Base-by-base conservation (phyloP, 2,329 filamentous ascomycete species). In the Sporothrix pallida region DNA sequence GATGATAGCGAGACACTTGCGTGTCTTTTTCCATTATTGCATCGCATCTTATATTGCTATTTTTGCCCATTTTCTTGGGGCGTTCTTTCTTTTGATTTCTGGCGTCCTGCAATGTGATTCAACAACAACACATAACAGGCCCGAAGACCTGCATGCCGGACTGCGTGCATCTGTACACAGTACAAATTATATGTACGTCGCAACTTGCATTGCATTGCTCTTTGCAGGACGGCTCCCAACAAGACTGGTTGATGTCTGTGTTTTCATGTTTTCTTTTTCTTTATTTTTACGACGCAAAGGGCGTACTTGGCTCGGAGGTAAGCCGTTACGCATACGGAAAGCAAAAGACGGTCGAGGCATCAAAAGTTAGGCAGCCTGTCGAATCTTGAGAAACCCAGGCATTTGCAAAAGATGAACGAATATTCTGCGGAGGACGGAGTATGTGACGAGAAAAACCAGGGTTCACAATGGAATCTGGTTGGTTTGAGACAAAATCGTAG, bases 71-170 rank as follows among this genome's bases (percentile, higher is more conserved):
- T 15, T 31, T 67, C 20, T 50, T n/a, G 4, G 20, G n/a, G 44
- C 44, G 3, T 23, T 44, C 42, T 42, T 20, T 37, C 10, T 60
- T 60, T 17, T 23, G 23, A 31, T 31, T 2, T 60, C 52, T 62
- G 12, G 60, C 17, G 42, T 48, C 37, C 42, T 67, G 62, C 62
- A 67, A 48, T 67, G 62, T 48, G 62, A 67, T 67, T 44, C 62
- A 67, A 26, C 62, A 48, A 8, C 20, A 60, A 23, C n/a, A 56
- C 52, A 56, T 56, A 56, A 23, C 60, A 63, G 37, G 37, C 42
- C 44, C n/a, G 44, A 48, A 67, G 42, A 67, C n/a, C 37, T 67
- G 62, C 62, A 67, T 67, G 62, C 62, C 62, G n/a, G 42, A 10
- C 62, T 2, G 42, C 20, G 42, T 26, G 44, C 44, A 67, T 67